Base-by-base conservation (phyloP, 1,284 basidiomycete species). In the Marasmius oreades region DNA sequence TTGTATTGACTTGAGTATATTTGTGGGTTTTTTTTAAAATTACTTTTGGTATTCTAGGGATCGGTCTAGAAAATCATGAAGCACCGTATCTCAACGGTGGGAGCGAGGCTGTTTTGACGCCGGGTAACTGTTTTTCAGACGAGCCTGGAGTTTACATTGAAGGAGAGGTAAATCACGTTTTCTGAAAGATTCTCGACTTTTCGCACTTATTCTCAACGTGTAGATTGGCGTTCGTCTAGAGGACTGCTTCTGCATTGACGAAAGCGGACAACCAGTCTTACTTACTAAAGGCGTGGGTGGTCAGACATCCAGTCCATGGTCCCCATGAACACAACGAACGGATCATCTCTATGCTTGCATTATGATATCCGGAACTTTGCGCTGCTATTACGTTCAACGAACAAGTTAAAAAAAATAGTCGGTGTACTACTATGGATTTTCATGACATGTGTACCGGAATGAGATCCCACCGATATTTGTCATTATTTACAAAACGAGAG, bases 121-220 rank as follows among this genome's bases (percentile, higher is more conserved):
- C 69, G 0, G 90, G 90, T 0, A 85, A 93, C 65, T 78, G 86
- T 0, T 93, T 94, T 70, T 92, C 88, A 6, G 78, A 93, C 63
- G 92, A 95, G 69, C 92, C 92, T 1, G 91, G 92, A 0, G 76
- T 94, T 28, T 94, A 94, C 69, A 87, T 93, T 53, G 80, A 88
- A 61, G 84, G 80, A 37, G 76, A 88, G 70, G 85, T 92, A 53
- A 23, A 76, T 64, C 37, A 51, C 20, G 22, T 23, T 36, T 39
- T 11, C 31, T 14, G 39, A 26, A 14, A 12, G 20, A 51, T 34
- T 6, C n/a, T n/a, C 20, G 18, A 39, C 8, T 24, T 54, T 36
- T 47, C 31, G 31, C 6, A 37, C 16, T 31, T 47, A 12, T n/a
- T 28, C 6, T 26, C 20, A 22, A 7, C 20, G 16, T 5, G 43